Conservation (phyloP, 106 monocot species). For the Allium cepa region DNA sequence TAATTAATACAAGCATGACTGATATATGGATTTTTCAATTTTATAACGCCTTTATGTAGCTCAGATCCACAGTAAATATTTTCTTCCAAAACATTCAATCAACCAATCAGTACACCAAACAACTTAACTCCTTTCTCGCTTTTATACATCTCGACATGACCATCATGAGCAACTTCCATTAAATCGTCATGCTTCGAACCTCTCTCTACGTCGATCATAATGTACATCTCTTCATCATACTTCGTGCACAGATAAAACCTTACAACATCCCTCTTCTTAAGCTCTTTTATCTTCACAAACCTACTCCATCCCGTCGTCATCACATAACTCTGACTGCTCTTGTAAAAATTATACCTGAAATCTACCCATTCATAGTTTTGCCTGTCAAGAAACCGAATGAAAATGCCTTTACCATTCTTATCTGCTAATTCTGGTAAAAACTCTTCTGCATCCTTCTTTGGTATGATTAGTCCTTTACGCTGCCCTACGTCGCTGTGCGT, state of each 20-base stretch:
- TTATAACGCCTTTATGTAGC: no score
- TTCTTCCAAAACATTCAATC: background rate
- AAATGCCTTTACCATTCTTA: background rate
- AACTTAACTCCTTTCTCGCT: constrained; percentile 10
- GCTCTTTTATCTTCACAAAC: background rate
- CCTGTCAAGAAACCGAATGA: background rate
- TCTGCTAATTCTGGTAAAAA: constrained; percentile 1
- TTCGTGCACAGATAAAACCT: background rate
- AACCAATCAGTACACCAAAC: constrained; percentile 1
- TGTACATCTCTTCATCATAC: background rate
- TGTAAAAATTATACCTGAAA: constrained; percentile 2
- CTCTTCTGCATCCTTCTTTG: constrained; percentile 5
- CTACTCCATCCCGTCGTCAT: constrained; percentile 1
- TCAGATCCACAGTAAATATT: no score
- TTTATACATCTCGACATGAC: background rate
- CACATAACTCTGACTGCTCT: constrained; percentile 8
- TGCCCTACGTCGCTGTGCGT: constrained; percentile 4
- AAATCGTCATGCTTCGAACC: background rate
- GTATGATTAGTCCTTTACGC: background rate
- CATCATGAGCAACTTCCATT: background rate
- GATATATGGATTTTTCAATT: no score
- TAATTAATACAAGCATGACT: no score
- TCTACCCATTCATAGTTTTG: background rate
- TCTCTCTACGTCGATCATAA: constrained; percentile 2
- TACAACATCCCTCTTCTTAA: constrained; percentile 5